Conservation (phyloP, 2,329 filamentous ascomycete species). For the Hymenoscyphus albidus region DNA sequence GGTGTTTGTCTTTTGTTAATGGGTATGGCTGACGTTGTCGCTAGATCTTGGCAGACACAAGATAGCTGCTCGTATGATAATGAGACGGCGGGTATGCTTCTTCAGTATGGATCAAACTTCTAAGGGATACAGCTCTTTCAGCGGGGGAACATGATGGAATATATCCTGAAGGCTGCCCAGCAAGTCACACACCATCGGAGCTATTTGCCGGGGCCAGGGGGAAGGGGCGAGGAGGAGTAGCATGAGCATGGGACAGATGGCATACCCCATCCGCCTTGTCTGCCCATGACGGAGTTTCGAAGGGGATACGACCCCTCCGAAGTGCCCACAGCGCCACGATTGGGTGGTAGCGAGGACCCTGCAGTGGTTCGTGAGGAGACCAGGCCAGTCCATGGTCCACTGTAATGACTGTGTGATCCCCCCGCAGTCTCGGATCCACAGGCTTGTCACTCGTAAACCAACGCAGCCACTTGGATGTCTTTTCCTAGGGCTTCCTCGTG, state of each 20-base stretch:
- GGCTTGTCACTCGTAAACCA: background rate
- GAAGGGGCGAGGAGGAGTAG: background rate
- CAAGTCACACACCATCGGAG: background rate
- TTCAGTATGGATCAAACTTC: background rate
- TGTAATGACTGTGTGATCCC: background rate
- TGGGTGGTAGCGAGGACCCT: slow-evolving; percentile 1
- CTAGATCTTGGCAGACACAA: background rate
- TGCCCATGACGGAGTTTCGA: background rate
- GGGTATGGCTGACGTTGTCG: background rate
- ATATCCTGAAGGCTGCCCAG: background rate
- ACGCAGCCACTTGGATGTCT: background rate
- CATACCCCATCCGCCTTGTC: background rate
- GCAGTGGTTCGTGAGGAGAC: slow-evolving; percentile 1
- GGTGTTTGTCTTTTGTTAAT: background rate
- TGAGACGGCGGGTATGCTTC: background rate
- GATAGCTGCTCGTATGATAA: background rate
- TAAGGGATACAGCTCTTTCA: background rate
- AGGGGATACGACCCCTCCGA: background rate
- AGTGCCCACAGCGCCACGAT: background rate
- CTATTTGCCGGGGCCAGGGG: background rate
- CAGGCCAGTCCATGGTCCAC: background rate
- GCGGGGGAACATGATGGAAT: background rate
- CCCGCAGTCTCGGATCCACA: background rate
- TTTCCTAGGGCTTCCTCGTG: background rate
- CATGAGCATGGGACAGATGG: background rate